phyloP scores from a whole-genome alignment of 2,329 filamentous ascomycete genomes.

The Raffaelea albimanens region DNA sequence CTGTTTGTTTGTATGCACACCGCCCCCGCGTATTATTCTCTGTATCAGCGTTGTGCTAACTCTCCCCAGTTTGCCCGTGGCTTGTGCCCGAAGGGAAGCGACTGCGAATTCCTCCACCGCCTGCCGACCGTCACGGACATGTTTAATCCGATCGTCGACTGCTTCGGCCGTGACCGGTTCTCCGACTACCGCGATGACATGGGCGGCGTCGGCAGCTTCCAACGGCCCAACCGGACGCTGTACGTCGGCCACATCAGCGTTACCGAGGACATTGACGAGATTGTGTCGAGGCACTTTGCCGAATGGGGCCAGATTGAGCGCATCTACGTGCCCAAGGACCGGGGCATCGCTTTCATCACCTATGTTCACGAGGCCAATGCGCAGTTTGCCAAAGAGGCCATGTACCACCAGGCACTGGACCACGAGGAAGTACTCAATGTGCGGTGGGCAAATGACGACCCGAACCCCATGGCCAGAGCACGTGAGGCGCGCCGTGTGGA shows the following conservation, averaged over 20 bases:
- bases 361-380: conserved; percentile 85
- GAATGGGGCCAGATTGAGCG: conserved; percentile 95
- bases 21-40: conserved; percentile 53
- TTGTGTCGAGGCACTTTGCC: conserved; percentile 87
- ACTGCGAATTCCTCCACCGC: conserved; percentile 90
- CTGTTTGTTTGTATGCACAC: conserved; percentile 59
- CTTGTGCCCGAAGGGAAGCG: conserved; percentile 71
- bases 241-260: conserved; percentile 94
- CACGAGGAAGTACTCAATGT: conserved; percentile 92
- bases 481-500: conserved; percentile 82
- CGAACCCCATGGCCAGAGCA: conserved; percentile 90
- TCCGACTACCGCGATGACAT: conserved; percentile 93
- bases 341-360: conserved; percentile 91
- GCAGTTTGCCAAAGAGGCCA: conserved; percentile 88
- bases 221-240: conserved; percentile 86
- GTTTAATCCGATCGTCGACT: conserved; percentile 90
- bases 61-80: conserved; percentile 48
- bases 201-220: conserved; percentile 91
- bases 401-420: conserved; percentile 89
- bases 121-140: conserved; percentile 79
- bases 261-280: conserved; percentile 92
- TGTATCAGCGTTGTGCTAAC: conserved; percentile 20
- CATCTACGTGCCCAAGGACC: conserved; percentile 73
- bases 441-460: conserved; percentile 92
- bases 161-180: conserved; percentile 88